Base-by-base conservation (phyloP, 495 filamentous ascomycete genomes). In the Jackrogersella minutella region DNA sequence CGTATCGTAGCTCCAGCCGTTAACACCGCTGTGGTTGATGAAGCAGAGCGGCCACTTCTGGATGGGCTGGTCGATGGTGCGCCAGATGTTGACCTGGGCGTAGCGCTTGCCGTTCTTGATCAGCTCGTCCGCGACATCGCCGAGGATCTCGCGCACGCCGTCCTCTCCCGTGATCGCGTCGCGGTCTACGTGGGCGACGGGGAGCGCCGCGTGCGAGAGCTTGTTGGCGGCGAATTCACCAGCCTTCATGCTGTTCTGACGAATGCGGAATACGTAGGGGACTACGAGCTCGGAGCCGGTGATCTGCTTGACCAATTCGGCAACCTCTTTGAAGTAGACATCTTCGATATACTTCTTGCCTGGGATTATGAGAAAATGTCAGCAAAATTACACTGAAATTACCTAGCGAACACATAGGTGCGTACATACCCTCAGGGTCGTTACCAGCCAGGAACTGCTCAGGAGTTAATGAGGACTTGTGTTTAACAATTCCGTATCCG, bases 81-180 rank as follows among this genome's bases (percentile, higher is more conserved):
- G 63, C 70, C 70, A 73, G 60, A 73, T 79, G 11, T 82, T 80
- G 21, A 92, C 80, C 74, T 92, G 88, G 7, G 79, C 77, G 11
- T 78, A 79, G 66, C 90, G 92, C 51, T 89, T 85, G 17, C 90
- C 90, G 26, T 86, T 80, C 31, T 89, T 83, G 11, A 93, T 79
- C 50, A 91, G 86, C 61, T 91, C 87, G 70, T 91, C 90, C 0
- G 90, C 90, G 11, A 83, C 88, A 19, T 82, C 82, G 69, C 91
- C 89, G 64, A 88, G 90, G 36, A 91, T 77, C 50, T 92, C 90
- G 4, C 86, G 79, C 43, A 79, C 76, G 46, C 91, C 88, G 68
- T 88, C 90, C 31, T 77, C 72, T 7, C 77, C 77, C n/a, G 69
- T 73, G 3, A 72, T 50, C 5, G 52, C 68, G 43, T 74, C 75